Base-by-base conservation (phyloP, 352 stramenopile species). In the Peronospora tabacina region DNA sequence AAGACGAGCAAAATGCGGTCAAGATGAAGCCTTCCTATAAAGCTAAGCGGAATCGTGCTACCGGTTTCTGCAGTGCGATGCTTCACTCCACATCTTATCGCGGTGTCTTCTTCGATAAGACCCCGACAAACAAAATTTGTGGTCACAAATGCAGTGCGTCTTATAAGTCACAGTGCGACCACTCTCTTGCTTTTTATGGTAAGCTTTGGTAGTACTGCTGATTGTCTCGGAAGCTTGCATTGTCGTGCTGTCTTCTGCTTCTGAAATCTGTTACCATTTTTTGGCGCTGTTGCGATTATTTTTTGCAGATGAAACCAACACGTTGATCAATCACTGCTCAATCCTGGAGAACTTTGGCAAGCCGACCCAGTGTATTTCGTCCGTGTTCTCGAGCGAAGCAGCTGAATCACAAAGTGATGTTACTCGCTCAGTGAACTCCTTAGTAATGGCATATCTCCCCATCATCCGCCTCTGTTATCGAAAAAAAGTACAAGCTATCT, bases 271-370 rank as follows among this genome's bases (percentile, higher is more conserved):
- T 41, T 35, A 19, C 20, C 51, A 48, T 52, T 32, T 34, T 10
- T 30, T 34, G 55, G 29, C 9, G 11, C n/a, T 67, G 39, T 39
- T 58, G 7, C 6, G 0, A 15, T 58, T 62, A 16, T 8, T 26
- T 5, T 7, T 5, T 44, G 33, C 38, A 73, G 65, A 70, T 15
- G 49, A 67, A 46, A 63, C 65, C 16, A 33, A 56, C 20, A 50
- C 47, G 28, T 33, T 73, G 13, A 48, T 39, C n/a, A 39, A 12
- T 12, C 48, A 70, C 11, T 73, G 65, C 19, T 30, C 44, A 2
- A 66, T 70, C 33, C 24, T 73, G 41, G 35, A 55, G 55, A 63
- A 19, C n/a, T 73, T 73, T 36, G 65, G 61, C 28, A 73, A 73
- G 44, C 37, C 61, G 2, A 61, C 41, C 4, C 65, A 64, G 30